phyloP scores from a whole-genome alignment of 352 stramenopile genomes.

The Phytophthora melonis region DNA sequence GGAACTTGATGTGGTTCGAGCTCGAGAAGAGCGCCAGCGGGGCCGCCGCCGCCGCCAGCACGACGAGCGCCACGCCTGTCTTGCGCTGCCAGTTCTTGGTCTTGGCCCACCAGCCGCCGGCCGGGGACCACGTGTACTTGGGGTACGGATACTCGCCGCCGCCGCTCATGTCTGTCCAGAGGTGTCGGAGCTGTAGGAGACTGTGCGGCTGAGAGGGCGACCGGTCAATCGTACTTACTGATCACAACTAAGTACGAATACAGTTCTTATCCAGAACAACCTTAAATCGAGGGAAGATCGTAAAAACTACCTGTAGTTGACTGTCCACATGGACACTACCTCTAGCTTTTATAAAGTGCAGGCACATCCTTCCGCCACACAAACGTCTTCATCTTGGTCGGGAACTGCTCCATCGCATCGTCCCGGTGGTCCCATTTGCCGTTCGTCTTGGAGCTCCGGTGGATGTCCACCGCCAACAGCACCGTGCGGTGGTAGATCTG shows the following conservation, averaged over 20 bases:
- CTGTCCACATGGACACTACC: too few relatives aligned
- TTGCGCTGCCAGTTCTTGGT: slow-evolving; percentile 88
- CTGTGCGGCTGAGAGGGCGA: slow-evolving; percentile 28
- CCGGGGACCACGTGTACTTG: slow-evolving; percentile 89
- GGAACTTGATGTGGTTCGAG: slow-evolving; percentile 77
- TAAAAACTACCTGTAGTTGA: too few relatives aligned
- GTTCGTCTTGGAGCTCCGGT: slow-evolving; percentile 51
- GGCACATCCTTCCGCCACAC: slow-evolving; percentile 11
- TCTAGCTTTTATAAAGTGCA: not conserved
- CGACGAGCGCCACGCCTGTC: slow-evolving; percentile 65
- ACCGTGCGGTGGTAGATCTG: slow-evolving; percentile 60
- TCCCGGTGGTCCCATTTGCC: slow-evolving; percentile 31
- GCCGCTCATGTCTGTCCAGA: slow-evolving; percentile 64
- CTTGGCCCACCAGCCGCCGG: slow-evolving; percentile 88
- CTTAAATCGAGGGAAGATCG: too few relatives aligned
- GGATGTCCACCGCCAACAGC: slow-evolving; percentile 52
- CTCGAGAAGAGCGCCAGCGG: slow-evolving; percentile 74
- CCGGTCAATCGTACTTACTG: not conserved
- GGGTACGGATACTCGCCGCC: slow-evolving; percentile 87
- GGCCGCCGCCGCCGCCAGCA: slow-evolving; percentile 55
- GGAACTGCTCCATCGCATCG: slow-evolving; percentile 13
- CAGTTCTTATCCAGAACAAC: not conserved
- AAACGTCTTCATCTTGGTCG: slow-evolving; percentile 24
- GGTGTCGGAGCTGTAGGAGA: slow-evolving; percentile 24
- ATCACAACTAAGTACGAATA: not conserved